Percentiles rank a stretch among this genome's conserved stretches.
Evolutionary conservation across 1,284 basidiomycete genomes (phyloP).

Genomic region (Cryptococcus sp.): DNA sequence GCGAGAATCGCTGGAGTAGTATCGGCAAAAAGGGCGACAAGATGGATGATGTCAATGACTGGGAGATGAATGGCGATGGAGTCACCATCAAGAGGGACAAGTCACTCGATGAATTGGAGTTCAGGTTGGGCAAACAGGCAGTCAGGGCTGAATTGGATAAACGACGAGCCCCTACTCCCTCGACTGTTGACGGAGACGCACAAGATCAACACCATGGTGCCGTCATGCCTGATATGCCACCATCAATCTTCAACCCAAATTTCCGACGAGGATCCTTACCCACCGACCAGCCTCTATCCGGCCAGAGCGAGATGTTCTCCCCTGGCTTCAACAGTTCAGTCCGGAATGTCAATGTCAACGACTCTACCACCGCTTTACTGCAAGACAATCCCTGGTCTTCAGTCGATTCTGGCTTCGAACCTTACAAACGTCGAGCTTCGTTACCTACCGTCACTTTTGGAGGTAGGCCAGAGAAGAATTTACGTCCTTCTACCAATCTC

Average conservation of each 20-base stretch:
- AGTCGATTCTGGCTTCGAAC: conserved; percentile 3
- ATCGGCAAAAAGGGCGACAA: conserved; percentile 2
- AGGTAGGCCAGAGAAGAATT: background rate
- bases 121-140: conserved; percentile 33
- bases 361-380: conserved; percentile 1
- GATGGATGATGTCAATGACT: conserved; percentile 3
- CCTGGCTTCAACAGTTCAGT: conserved; percentile 32
- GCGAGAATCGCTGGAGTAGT: conserved; percentile 1
- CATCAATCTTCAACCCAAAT: conserved; percentile 21
- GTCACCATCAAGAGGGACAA: conserved; percentile 30
- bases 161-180: conserved; percentile 6
- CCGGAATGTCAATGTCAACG: conserved; percentile 5
- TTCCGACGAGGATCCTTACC: conserved; percentile 15
- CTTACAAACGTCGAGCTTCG: conserved; percentile 20
- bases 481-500: conserved; percentile 18
- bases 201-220: conserved; percentile 2
- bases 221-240: conserved; percentile 12
- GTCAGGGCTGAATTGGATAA: conserved; percentile 34
- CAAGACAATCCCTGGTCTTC: background rate
- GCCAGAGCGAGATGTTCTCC: conserved; percentile 18
- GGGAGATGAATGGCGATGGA: conserved; percentile 7
- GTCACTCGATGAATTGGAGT: conserved; percentile 37
- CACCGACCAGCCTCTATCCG: background rate
- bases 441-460: conserved; percentile 13
- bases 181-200: background rate